Evolutionary conservation across 345 rosid species (phyloP), one percentile per base, ranked within the genome.

Genomic region (Kandelia obovata): DNA sequence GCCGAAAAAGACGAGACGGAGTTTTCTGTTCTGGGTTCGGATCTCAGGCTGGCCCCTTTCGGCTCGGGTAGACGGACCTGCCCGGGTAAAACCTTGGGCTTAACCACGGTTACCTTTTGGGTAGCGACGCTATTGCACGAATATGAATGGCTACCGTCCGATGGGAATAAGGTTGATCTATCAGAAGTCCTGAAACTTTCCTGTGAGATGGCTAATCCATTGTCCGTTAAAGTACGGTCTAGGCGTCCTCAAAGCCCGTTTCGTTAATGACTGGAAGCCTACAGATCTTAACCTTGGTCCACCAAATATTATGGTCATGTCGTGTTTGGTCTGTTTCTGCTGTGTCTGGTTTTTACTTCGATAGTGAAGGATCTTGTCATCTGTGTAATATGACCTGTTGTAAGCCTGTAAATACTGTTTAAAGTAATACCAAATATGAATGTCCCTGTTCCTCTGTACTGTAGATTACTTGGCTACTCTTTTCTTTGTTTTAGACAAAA

Each of bases 61-160:
- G 98, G 98, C 37, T 90, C 98, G 34, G 97, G 98, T 30, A 83
- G 96, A 60, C 71, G 98, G 62, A 70, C 77, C 21, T 93, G 98
- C 62, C 98, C 98, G 0, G 98, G 98, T 0, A 93, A 90, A 81
- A 78, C 78, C 60, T 61, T 92, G 72, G 98, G 88, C 11, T 61
- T 92, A 37, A 74, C 88, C 1, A 87, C 95, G 13, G 96, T 90
- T 64, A 83, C 66, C 34, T 83, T 83, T 32, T 92, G 92, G 96
- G 80, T 84, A 6, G 98, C 95, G 0, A 71, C 82, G 17, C 64
- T 92, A 9, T n/a, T 92, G 57, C 90, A 88, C 25, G 95, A 90
- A 73, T 88, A 78, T 69, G 75, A 82, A 66, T 92, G 98, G 95
- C 25, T 73, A 62, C 76, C 89, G 49, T 72, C 71, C 0, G 82